Evolutionary conservation across 1,284 basidiomycete genomes (phyloP).

Genomic region (Leccinum subrobustum): DNA sequence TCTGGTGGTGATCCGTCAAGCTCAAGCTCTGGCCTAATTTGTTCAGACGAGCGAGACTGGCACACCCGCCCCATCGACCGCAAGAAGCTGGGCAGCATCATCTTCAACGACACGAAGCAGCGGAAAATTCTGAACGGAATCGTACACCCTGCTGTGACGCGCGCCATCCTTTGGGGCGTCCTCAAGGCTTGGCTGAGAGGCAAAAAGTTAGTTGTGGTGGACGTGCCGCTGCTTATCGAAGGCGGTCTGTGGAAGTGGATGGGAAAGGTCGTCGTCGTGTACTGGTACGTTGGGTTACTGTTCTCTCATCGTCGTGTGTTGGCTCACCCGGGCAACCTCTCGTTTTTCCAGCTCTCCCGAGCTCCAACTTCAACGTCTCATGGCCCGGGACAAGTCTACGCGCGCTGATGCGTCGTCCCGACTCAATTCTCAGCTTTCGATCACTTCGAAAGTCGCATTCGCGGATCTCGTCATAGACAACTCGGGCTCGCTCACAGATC

Average conservation of each 20-base stretch:
- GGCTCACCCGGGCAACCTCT: not conserved
- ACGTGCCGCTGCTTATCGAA: slow-evolving; percentile 92
- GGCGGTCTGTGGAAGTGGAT: slow-evolving; percentile 86
- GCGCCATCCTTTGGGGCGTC: slow-evolving; percentile 72
- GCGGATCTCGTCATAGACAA: slow-evolving; percentile 92
- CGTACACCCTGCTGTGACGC: slow-evolving; percentile 86
- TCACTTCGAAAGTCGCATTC: slow-evolving; percentile 76
- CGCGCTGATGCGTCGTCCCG: slow-evolving; percentile 68
- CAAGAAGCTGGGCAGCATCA: no score
- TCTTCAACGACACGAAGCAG: slow-evolving; percentile 79
- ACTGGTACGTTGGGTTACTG: slow-evolving; percentile 59
- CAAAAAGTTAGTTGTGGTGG: slow-evolving; percentile 71
- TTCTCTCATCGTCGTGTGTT: not conserved
- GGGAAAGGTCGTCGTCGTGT: slow-evolving; percentile 84
- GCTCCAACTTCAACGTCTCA: slow-evolving; percentile 79
- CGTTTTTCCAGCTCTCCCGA: slow-evolving; percentile 54
- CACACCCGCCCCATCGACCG: no score
- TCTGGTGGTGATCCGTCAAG: no score
- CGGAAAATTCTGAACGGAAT: slow-evolving; percentile 80
- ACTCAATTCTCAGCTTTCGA: slow-evolving; percentile 57
- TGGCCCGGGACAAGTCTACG: slow-evolving; percentile 62
- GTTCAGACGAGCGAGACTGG: no score
- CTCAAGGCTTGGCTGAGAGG: slow-evolving; percentile 77
- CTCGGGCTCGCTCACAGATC: slow-evolving; percentile 69
- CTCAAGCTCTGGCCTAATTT: no score